These are phyloP conservation scores for Kernera saxatilis DNA, from an alignment of 345 rosid species.

Conservation along the genomic window DNA sequence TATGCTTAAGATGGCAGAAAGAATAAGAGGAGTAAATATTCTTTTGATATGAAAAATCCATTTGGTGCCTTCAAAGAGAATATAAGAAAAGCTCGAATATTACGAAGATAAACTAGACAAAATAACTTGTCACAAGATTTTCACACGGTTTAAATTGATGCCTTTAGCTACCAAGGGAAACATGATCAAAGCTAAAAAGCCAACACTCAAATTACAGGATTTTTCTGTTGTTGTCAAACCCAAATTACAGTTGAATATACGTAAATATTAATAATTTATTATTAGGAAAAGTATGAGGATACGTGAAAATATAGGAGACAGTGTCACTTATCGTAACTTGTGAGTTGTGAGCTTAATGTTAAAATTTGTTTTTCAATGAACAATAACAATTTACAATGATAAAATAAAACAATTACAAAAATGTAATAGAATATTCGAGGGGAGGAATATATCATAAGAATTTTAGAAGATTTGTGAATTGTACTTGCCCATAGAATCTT, in stretches of 20 bases:
- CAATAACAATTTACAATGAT: not conserved
- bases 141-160: not conserved
- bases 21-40: slow-evolving; percentile 23
- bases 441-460: slow-evolving; percentile 27
- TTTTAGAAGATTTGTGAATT: slow-evolving; percentile 25
- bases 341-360: not conserved
- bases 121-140: not conserved
- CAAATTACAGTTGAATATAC: not conserved
- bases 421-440: slow-evolving; percentile 17
- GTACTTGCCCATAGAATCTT: slow-evolving; percentile 32
- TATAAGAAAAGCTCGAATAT: slow-evolving; percentile 30
- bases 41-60: slow-evolving; percentile 17
- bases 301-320: not conserved
- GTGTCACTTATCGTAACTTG: not conserved
- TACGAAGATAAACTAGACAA: slow-evolving; percentile 8
- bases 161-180: not conserved
- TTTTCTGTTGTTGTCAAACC: not conserved
- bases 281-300: not conserved
- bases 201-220: not conserved
- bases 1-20: not conserved
- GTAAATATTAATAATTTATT: not conserved
- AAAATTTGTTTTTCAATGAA: not conserved
- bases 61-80: slow-evolving; percentile 24
- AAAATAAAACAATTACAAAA: not conserved
- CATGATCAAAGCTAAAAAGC: not conserved